Evolutionary conservation across 495 filamentous ascomycete species (phyloP).

Genomic region (Chaetomidium leptoderma): DNA sequence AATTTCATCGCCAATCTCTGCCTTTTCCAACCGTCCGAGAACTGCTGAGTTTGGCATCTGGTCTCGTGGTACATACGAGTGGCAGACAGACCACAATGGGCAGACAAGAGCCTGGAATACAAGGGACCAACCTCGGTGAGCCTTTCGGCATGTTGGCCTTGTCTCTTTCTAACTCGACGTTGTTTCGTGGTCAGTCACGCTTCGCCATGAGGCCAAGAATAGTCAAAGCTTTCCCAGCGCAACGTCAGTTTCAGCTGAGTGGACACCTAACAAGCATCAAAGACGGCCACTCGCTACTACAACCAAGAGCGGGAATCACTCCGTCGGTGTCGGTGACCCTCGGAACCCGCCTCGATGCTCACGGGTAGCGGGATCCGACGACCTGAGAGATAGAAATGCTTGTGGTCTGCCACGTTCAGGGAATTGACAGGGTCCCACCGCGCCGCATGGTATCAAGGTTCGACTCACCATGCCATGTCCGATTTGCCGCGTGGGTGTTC

Average conservation of each 20-base stretch:
- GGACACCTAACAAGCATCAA: background rate
- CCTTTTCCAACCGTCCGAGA: background rate
- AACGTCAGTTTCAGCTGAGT: background rate
- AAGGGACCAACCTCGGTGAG: background rate
- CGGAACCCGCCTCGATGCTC: too few species aligned
- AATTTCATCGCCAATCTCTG: background rate
- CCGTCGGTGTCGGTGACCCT: background rate
- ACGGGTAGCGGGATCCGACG: background rate
- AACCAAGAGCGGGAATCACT: background rate
- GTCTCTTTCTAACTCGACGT: background rate
- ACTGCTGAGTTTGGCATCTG: background rate
- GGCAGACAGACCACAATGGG: slow-evolving; percentile 1
- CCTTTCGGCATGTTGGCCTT: too few species aligned
- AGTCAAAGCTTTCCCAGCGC: background rate
- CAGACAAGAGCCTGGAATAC: background rate
- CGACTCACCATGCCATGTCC: too few species aligned
- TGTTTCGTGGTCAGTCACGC: background rate
- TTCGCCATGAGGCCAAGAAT: background rate
- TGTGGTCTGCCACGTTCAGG: too few species aligned
- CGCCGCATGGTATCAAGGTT: background rate
- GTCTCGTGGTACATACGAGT: background rate
- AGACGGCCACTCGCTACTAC: background rate
- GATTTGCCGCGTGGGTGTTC: too few species aligned
- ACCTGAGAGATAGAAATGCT: background rate
- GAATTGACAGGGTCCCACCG: too few species aligned